A percentile compares a stretch with the other conserved stretches of the same genome.
Conservation (phyloP, 2,329 filamentous ascomycete species). For the Aspergillaceae sp. region DNA sequence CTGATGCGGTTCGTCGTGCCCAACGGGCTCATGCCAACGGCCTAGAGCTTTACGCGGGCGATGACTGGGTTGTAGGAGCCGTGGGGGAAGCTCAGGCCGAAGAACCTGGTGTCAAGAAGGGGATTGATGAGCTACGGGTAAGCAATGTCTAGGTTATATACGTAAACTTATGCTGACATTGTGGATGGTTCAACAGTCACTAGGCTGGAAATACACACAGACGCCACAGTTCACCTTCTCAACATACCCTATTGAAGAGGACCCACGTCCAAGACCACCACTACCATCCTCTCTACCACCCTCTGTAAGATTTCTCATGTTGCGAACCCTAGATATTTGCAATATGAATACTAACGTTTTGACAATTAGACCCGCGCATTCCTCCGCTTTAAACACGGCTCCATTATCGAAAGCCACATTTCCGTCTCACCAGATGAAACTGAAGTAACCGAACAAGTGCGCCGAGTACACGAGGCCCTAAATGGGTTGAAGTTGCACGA, state of each 20-base stretch:
- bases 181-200: conserved; percentile 20
- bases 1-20: conserved; percentile 26
- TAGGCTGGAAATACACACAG: conserved; percentile 69
- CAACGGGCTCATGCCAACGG: conserved; percentile 26
- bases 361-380: conserved; percentile 31
- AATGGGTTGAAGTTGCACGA: conserved; percentile 43
- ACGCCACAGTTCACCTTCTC: conserved; percentile 75
- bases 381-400: conserved; percentile 33
- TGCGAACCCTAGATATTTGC: not conserved
- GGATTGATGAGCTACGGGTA: conserved; percentile 50
- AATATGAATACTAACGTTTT: conserved; percentile 1
- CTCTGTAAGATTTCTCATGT: conserved; percentile 30
- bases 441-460: conserved; percentile 26
- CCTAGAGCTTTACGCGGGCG: conserved; percentile 24
- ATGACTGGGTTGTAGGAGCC: conserved; percentile 31
- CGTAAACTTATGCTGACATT: too few relatives aligned
- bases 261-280: conserved; percentile 48
- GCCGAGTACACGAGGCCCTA: conserved; percentile 21
- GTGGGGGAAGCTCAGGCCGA: conserved; percentile 46
- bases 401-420: conserved; percentile 32
- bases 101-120: conserved; percentile 50
- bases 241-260: conserved; percentile 50
- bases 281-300: conserved; percentile 42
- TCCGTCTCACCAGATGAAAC: conserved; percentile 28
- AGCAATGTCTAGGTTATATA: conserved; percentile 12